Evolutionary conservation across 108 stramenopile genomes (phyloP).

Genomic region (Pseudonitzschia delicatissima): DNA sequence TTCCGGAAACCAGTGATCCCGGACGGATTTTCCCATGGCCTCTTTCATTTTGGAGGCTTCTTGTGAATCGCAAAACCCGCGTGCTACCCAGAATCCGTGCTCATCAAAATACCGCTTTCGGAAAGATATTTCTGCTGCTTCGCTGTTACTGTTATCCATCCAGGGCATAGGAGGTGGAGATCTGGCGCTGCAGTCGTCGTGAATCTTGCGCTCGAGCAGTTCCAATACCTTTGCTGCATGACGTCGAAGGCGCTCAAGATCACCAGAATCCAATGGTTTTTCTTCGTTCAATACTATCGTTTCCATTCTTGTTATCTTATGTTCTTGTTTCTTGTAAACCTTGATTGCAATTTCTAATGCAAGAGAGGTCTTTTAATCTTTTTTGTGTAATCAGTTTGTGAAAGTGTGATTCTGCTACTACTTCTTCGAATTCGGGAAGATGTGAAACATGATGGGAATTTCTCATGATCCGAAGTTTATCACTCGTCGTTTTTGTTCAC

Average conservation of each 20-base stretch:
- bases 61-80: constrained; percentile 30
- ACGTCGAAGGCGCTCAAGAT: not conserved
- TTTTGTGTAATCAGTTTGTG: too few species aligned
- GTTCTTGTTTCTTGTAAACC: not conserved
- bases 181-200: not conserved
- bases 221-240: not conserved
- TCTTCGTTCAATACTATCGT: not conserved
- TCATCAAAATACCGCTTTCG: constrained; percentile 48
- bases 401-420: too few species aligned
- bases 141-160: not conserved
- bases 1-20: constrained; percentile 57
- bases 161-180: not conserved
- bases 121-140: not conserved
- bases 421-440: too few species aligned
- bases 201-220: not conserved
- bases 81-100: constrained; percentile 58
- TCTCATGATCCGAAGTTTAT: too few species aligned
- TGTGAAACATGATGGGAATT: too few species aligned
- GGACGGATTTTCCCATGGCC: constrained; percentile 52
- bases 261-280: not conserved
- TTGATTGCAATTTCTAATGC: too few species aligned
- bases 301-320: not conserved
- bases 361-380: too few species aligned
- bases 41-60: constrained; percentile 59
- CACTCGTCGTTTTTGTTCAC: too few species aligned